These are phyloP conservation scores for Cucumis sativus DNA, from an alignment of 306 rosid species.

Conservation along the genomic window DNA sequence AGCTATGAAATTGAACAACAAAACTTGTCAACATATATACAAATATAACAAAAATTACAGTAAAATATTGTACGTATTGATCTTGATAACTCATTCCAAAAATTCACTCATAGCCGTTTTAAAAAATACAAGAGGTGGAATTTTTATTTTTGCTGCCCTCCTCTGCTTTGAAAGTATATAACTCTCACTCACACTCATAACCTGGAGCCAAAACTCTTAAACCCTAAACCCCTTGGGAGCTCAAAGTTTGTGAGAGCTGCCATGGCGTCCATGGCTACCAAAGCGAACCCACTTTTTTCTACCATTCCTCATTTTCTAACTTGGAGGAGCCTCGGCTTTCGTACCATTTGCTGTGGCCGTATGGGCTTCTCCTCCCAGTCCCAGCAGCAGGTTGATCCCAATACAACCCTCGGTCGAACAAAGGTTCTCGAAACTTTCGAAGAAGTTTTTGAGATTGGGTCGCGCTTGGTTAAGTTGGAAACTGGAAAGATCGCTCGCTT, in stretches of 20 bases:
- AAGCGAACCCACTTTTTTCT: conserved; percentile 37
- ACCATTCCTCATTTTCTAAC: conserved; percentile 38
- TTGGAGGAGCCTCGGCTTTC: conserved; percentile 34
- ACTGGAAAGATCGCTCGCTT: conserved; percentile 82
- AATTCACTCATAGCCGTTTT: too few species aligned
- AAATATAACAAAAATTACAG: too few species aligned
- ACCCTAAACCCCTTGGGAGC: conserved; percentile 2
- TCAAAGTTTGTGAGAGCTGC: background rate
- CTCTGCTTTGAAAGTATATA: background rate
- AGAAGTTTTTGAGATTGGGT: conserved; percentile 82
- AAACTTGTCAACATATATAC: too few species aligned
- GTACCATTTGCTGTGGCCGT: conserved; percentile 50
- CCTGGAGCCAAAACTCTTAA: background rate
- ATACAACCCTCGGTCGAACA: conserved; percentile 21
- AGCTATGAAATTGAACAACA: too few species aligned
- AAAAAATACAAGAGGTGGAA: too few species aligned
- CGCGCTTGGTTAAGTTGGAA: conserved; percentile 46
- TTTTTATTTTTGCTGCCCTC: too few species aligned
- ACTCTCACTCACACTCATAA: too few species aligned
- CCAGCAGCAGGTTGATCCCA: conserved; percentile 21
- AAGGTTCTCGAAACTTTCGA: conserved; percentile 47
- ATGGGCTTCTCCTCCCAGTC: conserved; percentile 42
- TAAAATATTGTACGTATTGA: too few species aligned
- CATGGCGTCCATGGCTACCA: conserved; percentile 34
- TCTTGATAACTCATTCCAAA: too few species aligned